Base-by-base conservation (phyloP, 2,329 filamentous ascomycete species). In the Paecilomyces sp. region DNA sequence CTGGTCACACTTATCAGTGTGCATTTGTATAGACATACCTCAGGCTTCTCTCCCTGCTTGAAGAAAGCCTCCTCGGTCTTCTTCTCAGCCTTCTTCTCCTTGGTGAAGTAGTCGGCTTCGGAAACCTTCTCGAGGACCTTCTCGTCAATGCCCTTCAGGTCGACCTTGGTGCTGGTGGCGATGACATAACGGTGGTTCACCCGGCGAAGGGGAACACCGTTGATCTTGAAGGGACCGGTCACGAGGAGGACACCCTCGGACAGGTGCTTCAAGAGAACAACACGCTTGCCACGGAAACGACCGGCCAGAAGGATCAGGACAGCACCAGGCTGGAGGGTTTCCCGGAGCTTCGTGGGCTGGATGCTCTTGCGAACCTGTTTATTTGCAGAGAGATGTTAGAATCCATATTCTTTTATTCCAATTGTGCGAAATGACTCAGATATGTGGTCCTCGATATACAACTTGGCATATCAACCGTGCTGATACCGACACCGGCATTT, bases 31-130 rank as follows among this genome's bases (percentile, higher is more conserved):
- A 33, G 31, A 73, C 90, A 69, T 86, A 96, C 92, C 91, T 96
- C 86, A 78, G 91, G 85, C 88, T 96, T 96, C 88, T 97, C 92
- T 80, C 92, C 85, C 86, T 97, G 92, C 88, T 94, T 92, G 89
- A 97, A 97, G 88, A 99, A 99, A 79, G 92, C 91, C 79, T 97
- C 93, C 87, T 99, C 93, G 74, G 90, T 89, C 90, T 97, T 96
- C 85, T 96, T 91, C 82, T 92, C 87, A 74, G 84, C 78, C 72
- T 80, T 83, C 88, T 96, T 96, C 81, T 97, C 94, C 77, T 89
- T 89, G 76, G 90, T 89, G 85, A 99, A 99, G 90, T 99, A 99
- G 81, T 90, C 91, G 79, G 85, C 76, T 81, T 91, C 87, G 75
- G 89, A 86, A 70, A 94, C 87, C 89, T 97, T 99, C 79, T 89